Conservation (phyloP, 164 flowering plant genomes). For the Buxus sempervirens region DNA sequence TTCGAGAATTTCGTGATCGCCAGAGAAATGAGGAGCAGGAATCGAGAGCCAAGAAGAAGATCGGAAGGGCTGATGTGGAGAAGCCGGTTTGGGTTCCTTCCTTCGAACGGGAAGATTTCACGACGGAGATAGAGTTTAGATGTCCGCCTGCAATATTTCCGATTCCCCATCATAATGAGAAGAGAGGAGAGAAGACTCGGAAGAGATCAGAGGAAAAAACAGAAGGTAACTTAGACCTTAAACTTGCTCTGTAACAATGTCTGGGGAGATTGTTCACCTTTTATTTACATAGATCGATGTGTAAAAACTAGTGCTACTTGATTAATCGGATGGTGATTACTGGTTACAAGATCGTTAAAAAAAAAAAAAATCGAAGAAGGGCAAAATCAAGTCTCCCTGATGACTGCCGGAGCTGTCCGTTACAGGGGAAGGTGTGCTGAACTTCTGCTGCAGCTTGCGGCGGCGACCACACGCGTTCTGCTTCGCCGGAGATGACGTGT, state of each 20-base stretch:
- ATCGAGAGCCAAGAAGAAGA: conserved; percentile 4
- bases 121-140: not conserved
- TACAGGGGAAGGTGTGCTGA: too few species aligned
- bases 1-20: not conserved
- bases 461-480: not conserved
- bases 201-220: not conserved
- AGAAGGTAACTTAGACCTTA: not conserved
- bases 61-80: not conserved
- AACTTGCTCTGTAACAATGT: not conserved
- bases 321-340: too few species aligned
- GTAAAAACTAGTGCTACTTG: too few species aligned
- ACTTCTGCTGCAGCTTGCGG: not conserved
- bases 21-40: conserved; percentile 9
- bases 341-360: too few species aligned
- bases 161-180: not conserved
- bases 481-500: not conserved
- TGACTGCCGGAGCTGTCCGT: too few species aligned
- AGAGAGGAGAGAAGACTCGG: not conserved
- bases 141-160: not conserved
- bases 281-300: too few species aligned
- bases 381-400: too few species aligned
- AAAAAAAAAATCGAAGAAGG: too few species aligned
- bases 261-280: not conserved
- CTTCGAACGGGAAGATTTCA: conserved; percentile 4
- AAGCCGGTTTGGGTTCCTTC: conserved; percentile 2